phyloP scores from a whole-genome alignment of 441 rosid species.

The Gossypium laxum region DNA sequence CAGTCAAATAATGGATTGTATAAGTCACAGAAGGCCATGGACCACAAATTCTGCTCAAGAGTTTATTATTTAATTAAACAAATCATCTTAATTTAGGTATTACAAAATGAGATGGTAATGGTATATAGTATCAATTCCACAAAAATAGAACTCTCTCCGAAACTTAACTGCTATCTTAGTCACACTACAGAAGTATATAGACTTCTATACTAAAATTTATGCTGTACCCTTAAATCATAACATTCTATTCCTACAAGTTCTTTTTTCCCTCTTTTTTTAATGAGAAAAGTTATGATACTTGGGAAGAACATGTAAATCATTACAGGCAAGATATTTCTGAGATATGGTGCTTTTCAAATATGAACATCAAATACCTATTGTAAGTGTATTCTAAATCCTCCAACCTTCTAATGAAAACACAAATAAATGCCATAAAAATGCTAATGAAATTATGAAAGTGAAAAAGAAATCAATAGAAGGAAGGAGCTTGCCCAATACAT shows the following conservation, averaged over 20 bases:
- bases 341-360: not conserved
- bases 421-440: not conserved
- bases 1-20: not conserved
- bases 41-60: not conserved
- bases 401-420: not conserved
- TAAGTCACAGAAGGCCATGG: not conserved
- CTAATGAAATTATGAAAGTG: not conserved
- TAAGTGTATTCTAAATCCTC: not conserved
- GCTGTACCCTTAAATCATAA: not conserved
- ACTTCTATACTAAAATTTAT: not conserved
- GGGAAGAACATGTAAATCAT: not conserved
- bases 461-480: not conserved
- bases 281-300: not conserved
- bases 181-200: not conserved
- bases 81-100: not conserved
- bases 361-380: not conserved
- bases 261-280: not conserved
- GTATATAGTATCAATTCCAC: not conserved
- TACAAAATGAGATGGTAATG: not conserved
- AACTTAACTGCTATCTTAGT: not conserved
- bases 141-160: not conserved
- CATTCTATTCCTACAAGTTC: not conserved
- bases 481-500: not conserved
- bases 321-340: not conserved
- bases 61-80: slow-evolving; percentile 1